These are phyloP conservation scores for Dichotomopilus funicola DNA, from an alignment of 2,329 filamentous ascomycete species.

Conservation along the genomic window DNA sequence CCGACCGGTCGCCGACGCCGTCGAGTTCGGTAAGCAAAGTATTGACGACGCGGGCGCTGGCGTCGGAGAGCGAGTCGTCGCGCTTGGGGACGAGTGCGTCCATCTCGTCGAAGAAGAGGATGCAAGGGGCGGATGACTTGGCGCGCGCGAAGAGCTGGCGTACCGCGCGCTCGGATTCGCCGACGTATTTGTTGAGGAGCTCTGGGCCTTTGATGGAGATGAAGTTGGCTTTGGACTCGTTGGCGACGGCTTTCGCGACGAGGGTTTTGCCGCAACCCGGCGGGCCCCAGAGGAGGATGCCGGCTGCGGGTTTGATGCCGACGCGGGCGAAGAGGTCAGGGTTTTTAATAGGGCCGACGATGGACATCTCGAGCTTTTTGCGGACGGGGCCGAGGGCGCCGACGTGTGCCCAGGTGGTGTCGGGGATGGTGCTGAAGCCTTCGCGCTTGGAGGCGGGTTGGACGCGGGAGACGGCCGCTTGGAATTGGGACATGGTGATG, in stretches of 20 bases:
- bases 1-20: slow-evolving; percentile 69
- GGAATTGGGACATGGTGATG: slow-evolving; percentile 57
- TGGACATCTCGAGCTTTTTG: slow-evolving; percentile 73
- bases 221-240: slow-evolving; percentile 93
- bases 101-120: slow-evolving; percentile 97
- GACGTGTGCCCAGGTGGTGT: slow-evolving; percentile 89
- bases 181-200: slow-evolving; percentile 94
- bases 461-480: slow-evolving; percentile 65
- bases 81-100: slow-evolving; percentile 85
- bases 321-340: slow-evolving; percentile 70
- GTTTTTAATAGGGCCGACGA: slow-evolving; percentile 81
- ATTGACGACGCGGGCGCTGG: slow-evolving; percentile 85
- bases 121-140: slow-evolving; percentile 78
- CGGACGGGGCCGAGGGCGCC: slow-evolving; percentile 77
- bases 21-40: slow-evolving; percentile 92
- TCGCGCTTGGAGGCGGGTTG: slow-evolving; percentile 81
- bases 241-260: slow-evolving; percentile 91
- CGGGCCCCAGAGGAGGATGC: slow-evolving; percentile 91
- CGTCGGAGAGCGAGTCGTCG: slow-evolving; percentile 66
- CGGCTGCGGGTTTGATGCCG: slow-evolving; percentile 74
- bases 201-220: slow-evolving; percentile 97
- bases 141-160: slow-evolving; percentile 88
- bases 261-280: slow-evolving; percentile 96
- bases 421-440: slow-evolving; percentile 89
- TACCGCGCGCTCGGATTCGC: slow-evolving; percentile 89